phyloP scores from a whole-genome alignment of 768 basidiomycete genomes.

The Termitomyces sp. region DNA sequence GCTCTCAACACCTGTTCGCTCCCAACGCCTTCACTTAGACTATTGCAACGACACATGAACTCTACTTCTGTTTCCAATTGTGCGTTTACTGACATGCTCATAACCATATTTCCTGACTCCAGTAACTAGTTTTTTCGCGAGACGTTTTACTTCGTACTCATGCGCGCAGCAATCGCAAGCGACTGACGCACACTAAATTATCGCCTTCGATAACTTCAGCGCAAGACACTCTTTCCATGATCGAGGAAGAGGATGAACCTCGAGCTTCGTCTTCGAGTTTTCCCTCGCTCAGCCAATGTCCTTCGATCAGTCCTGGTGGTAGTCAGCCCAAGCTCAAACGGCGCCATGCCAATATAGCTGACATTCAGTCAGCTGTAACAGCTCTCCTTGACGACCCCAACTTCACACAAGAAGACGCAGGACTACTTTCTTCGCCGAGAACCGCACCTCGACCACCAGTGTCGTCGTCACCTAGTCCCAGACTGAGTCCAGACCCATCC shows the following conservation, averaged over 20 bases:
- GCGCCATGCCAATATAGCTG: conserved; percentile 24
- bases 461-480: conserved; percentile 17
- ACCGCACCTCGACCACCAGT: conserved; percentile 21
- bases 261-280: conserved; percentile 12
- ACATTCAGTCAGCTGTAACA: conserved; percentile 23
- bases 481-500: conserved; percentile 22
- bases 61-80: conserved; percentile 21
- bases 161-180: conserved; percentile 21
- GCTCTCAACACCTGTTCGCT: conserved; percentile 8
- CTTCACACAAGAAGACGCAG: conserved; percentile 13
- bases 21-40: conserved; percentile 10
- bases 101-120: conserved; percentile 2
- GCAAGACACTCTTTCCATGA: conserved; percentile 22
- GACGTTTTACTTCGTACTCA: conserved; percentile 25
- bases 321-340: conserved; percentile 16
- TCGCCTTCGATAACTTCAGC: conserved; percentile 12
- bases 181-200: conserved; percentile 3
- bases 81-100: conserved; percentile 13
- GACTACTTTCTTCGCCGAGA: conserved; percentile 17
- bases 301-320: conserved; percentile 5
- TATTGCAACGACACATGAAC: conserved; percentile 22
- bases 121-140: conserved; percentile 23
- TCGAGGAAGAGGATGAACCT: conserved; percentile 29
- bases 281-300: conserved; percentile 6
- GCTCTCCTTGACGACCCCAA: conserved; percentile 18